phyloP scores from a whole-genome alignment of 108 stramenopile species.

The Fistulifera solaris region DNA sequence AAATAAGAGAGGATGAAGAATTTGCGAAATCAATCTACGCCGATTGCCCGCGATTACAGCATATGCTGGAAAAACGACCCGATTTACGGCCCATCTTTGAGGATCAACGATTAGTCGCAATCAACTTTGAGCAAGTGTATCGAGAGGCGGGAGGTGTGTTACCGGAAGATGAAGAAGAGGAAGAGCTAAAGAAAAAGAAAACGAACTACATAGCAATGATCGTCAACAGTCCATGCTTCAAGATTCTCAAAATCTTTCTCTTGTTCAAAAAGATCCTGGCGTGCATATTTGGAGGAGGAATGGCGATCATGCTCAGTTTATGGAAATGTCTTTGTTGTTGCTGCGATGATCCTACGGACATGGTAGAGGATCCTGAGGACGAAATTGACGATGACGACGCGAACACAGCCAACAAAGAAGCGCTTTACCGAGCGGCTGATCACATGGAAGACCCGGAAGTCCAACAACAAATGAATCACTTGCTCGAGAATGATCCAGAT shows the following conservation, averaged over 20 bases:
- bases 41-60: conserved; percentile 42
- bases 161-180: conserved; percentile 31
- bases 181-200: neutral
- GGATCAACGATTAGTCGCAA: conserved; percentile 34
- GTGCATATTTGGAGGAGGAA: conserved; percentile 26
- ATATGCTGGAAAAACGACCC: conserved; percentile 33
- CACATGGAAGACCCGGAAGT: conserved; percentile 51
- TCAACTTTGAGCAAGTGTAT: conserved; percentile 47
- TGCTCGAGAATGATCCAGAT: conserved; percentile 36
- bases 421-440: conserved; percentile 36
- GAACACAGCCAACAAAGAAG: conserved; percentile 15
- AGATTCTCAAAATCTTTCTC: conserved; percentile 26
- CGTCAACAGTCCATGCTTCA: conserved; percentile 35
- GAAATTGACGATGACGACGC: neutral
- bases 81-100: conserved; percentile 47
- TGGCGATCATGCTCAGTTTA: conserved; percentile 11
- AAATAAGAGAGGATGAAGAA: conserved; percentile 27
- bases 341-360: conserved; percentile 25
- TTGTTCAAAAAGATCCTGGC: conserved; percentile 38
- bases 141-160: conserved; percentile 35
- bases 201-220: conserved; percentile 10
- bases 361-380: neutral
- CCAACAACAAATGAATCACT: conserved; percentile 30
- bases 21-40: conserved; percentile 40
- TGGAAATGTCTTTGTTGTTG: conserved; percentile 21